Base-by-base conservation (phyloP, 2,329 filamentous ascomycete species). In the Trichoderma sp. region DNA sequence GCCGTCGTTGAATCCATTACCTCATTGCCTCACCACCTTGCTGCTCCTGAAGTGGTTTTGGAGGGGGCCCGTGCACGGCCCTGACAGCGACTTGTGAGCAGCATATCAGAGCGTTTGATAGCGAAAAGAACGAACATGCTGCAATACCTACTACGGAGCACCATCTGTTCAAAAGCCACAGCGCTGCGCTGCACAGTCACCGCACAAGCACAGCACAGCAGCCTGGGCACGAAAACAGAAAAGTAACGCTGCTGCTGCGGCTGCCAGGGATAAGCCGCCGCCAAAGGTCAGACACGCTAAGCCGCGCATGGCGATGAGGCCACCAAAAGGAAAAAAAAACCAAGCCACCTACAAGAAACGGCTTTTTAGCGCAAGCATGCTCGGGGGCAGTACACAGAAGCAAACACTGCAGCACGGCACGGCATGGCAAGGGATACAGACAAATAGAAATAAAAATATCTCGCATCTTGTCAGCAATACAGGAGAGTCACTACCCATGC, bases 291-390 rank as follows among this genome's bases (percentile, higher is more conserved):
- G 49, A 26, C 21, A 51, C 64, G 56, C 66, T 68, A 68, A 26
- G 52, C 59, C 34, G 51, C 32, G 46, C 51, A 37, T 52, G 59
- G 60, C 46, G 46, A 52, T 68, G 66, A 43, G 66, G 66, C 58
- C 66, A 58, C 46, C 46, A 49, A 49, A 24, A 49, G 32, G 32
- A 43, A 34, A 34, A 34, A 43, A 43, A 43, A 43, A 43, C 16
- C 59, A 61, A 64, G 66, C 49, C 60, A 64, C 49, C 60, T 49
- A 24, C n/a, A 49, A 58, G 30, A 56, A 24, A n/a, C 11, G 46
- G 46, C 46, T 18, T 18, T 49, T 46, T 49, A 49, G 46, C 46
- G 46, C 32, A 64, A 26, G 16, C n/a, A 13, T 13, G 5, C 18
- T 13, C 24, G 46, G 8, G 8, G 46, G 46, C 46, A 49, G 46